Evolutionary conservation across 1,284 basidiomycete species (phyloP).

Genomic region (Ustilago sp.): DNA sequence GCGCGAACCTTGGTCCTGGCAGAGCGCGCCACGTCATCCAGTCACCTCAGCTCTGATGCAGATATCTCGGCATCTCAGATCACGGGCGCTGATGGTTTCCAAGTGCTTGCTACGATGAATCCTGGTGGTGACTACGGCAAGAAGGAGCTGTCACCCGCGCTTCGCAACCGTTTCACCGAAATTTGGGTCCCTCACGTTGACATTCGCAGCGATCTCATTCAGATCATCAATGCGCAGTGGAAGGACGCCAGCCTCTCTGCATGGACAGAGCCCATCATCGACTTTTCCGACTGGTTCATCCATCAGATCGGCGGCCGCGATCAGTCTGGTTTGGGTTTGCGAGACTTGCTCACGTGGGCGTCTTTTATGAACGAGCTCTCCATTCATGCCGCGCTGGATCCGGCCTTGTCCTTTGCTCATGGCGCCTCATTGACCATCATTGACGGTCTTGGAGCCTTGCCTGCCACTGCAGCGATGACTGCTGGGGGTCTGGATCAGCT

Average conservation of each 20-base stretch:
- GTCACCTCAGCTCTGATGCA: conserved; percentile 70
- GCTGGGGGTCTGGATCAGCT: conserved; percentile 78
- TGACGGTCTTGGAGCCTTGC: conserved; percentile 70
- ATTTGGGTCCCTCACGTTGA: conserved; percentile 96
- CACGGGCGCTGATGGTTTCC: conserved; percentile 74
- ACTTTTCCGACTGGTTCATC: conserved; percentile 86
- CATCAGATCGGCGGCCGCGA: conserved; percentile 76
- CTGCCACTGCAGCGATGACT: conserved; percentile 70
- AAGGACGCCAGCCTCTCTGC: conserved; percentile 73
- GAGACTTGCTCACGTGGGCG: conserved; percentile 95
- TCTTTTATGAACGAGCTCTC: conserved; percentile 82
- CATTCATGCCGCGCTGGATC: conserved; percentile 43
- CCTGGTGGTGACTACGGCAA: conserved; percentile 99
- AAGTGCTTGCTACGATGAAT: conserved; percentile 98
- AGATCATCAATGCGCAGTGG: conserved; percentile 85
- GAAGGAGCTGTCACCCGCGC: conserved; percentile 95
- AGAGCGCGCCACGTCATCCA: conserved; percentile 80
- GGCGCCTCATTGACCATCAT: conserved; percentile 70
- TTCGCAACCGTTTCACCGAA: conserved; percentile 98
- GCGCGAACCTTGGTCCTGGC: conserved; percentile 90
- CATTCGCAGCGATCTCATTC: conserved; percentile 79
- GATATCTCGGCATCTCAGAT: conserved; percentile 54
- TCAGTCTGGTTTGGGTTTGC: conserved; percentile 73
- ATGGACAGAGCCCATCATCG: conserved; percentile 79
- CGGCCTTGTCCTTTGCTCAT: conserved; percentile 68